Base-by-base conservation (phyloP, 306 rosid species). In the Sesbania bispinosa region DNA sequence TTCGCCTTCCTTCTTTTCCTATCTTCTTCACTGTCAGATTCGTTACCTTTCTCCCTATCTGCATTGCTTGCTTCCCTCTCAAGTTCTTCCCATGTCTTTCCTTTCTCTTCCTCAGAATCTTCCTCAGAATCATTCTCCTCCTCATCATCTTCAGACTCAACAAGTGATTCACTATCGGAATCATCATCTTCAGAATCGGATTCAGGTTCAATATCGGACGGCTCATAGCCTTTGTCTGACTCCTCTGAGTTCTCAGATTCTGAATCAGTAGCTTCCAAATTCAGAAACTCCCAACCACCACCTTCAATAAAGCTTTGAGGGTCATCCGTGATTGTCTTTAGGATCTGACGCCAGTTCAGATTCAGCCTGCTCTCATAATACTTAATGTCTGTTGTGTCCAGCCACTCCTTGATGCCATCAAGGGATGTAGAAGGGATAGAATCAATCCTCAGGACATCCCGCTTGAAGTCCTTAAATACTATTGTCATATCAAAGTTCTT, bases 241-340 rank as follows among this genome's bases (percentile, higher is more conserved):
- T n/a, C n/a, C n/a, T n/a, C n/a, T n/a, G n/a, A n/a, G n/a, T n/a
- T n/a, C n/a, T n/a, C n/a, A n/a, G n/a, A n/a, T n/a, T n/a, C n/a
- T n/a, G n/a, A n/a, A n/a, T n/a, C n/a, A n/a, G n/a, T n/a, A n/a
- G 88, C 96, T 73, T 91, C 97, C 71, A 91, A 74, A 75, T 91
- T 91, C 88, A 91, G 77, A 61, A 91, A 91, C 63, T 91, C 97
- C 97, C 97, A n/a, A n/a, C n/a, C n/a, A n/a, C n/a, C n/a, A n/a
- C n/a, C n/a, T n/a, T n/a, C n/a, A n/a, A n/a, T n/a, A 91, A 91
- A 88, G 78, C 90, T 82, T 74, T 88, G 93, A 0, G 96, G 96
- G 66, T 91, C 97, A 58, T 91, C 97, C 5, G 91, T 91, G 36
- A 91, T 91, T 10, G 97, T n/a, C n/a, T n/a, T n/a, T n/a, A n/a